Evolutionary conservation across 768 basidiomycete species (phyloP), one percentile per base, ranked within the genome.

Genomic region (Phanerodontia chrysosporium): DNA sequence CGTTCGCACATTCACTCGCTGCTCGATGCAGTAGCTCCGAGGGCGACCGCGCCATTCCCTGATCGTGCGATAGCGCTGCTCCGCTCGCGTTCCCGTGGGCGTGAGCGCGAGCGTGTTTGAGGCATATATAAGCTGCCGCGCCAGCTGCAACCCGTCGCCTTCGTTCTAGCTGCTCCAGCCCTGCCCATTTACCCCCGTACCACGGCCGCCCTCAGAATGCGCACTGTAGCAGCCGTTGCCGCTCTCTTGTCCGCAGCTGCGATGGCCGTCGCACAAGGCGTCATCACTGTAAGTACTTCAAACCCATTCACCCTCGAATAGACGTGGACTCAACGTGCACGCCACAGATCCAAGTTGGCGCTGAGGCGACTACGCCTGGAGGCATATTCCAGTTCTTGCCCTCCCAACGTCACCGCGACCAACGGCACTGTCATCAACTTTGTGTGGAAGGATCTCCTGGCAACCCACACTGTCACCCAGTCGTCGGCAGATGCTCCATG

Each of bases 401-500:
- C 1, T 59, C 67, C n/a, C 39, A 70, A 57, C 36, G 52, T 82
- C 58, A 80, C 59, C 25, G 81, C 78, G 9, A 61, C 73, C 13
- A 73, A 75, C 22, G 80, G 80, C 21, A 75, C 77, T 3, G 70
- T 76, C 7, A 65, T 85, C 42, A 80, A 76, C 14, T 85, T 85
- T 74, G 59, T 69, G 22, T 85, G 80, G 65, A 71, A 70, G 51
- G 83, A 80, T 58, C 63, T 75, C 27, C 80, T 80, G 2, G 81
- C 80, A 59, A 82, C 82, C 67, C 82, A 84, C 69, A 73, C 74
- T 30, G 73, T 85, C 24, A 81, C 82, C 2, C 83, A 85, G 66
- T 80, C 81, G 10, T 64, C 74, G 0, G 80, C 83, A 61, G 55
- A 62, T 12, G 64, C 68, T 46, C 82, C 82, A 1, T 84, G 82